Evolutionary conservation across 1,139 yeast species (phyloP), one percentile per base, ranked within the genome.

Genomic region (Candida mesenterica): DNA sequence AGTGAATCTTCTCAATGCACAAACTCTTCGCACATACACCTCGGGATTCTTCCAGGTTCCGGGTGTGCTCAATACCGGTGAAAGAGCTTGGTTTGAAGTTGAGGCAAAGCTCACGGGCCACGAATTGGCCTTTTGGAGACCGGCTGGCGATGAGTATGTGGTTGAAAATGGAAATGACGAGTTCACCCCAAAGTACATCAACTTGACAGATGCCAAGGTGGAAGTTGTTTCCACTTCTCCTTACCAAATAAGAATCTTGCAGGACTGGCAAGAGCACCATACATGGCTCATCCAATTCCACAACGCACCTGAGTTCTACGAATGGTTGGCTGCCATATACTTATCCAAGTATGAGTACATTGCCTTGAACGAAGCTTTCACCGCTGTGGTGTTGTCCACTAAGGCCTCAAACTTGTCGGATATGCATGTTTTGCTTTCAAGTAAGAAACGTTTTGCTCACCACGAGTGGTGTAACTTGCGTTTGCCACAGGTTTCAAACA

Each of bases 381-480:
- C 81, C 1, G 82, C 81, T 10, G 80, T 75, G 8, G 55, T 75
- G 22, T 57, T 77, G 31, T 71, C 79, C n/a, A 54, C 72, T n/a
- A 74, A 72, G 45, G 82, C 79, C 1, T 61, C 76, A 4, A 59
- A 66, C 40, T 64, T 76, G 42, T 63, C 73, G n/a, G 82, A 77
- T 48, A 66, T 75, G 32, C 75, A 75, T 45, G 71, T 77, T 2
- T 56, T 77, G 25, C 60, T 77, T 38, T 66, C 75, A 3, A 69
- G 69, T 33, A 68, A 62, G 40, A 72, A 73, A 46, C 61, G 72
- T 39, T 61, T 63, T 35, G 54, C 69, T 15, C 68, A 71, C 38
- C 65, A 54, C 36, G 82, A 77, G 47, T 77, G 82, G 82, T 73
- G 77, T 51, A 72, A 76, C 46, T 53, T 77, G 39, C 55, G 82